Evolutionary conservation across 116 monocot species (phyloP), one percentile per base, ranked within the genome.

Genomic region (Trichopus zeylanicus): DNA sequence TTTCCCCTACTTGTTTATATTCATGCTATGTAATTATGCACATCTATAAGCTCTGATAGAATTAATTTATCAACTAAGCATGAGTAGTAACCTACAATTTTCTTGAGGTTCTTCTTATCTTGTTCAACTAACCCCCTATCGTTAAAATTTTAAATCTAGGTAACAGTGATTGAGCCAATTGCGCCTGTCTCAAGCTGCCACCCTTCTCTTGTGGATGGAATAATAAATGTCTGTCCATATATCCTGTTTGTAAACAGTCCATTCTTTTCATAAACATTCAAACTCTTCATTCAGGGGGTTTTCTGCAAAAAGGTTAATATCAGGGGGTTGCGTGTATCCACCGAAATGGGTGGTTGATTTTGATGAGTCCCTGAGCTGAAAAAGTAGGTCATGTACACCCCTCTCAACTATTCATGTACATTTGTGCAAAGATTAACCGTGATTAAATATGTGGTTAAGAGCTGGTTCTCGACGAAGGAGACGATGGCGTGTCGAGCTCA

Each of bases 401-500:
- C 42, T 16, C 42, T 42, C 42, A 42, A 42, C 42, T 42, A 12
- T 29, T 34, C 4, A 46, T 61, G 31, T 29, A 47, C 23, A 32
- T 26, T 54, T 42, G 13, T 16, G 42, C 13, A 16, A n/a, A 42
- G 42, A 42, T n/a, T 42, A 13, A 42, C 18, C 13, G 13, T 42
- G n/a, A 42, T 42, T 42, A 42, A 42, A 16, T 42, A 42, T 15
- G 13, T 18, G 42, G 42, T 55, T 46, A 66, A 3, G 56, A 74
- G 61, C 80, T 74, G 9, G 49, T 21, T 3, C 51, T 48, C 1
- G 81, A 78, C 15, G 86, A 86, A 2, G 76, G 61, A 12, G 82
- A 82, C 20, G 68, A 60, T 3, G 78, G 75, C 3, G 70, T 70
- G 56, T 73, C 73, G 16, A 53, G 71, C 32, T 60, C 70, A 46